These are phyloP conservation scores for Coffea canephora DNA, from an alignment of 257 asterid genomes.

Conservation along the genomic window DNA sequence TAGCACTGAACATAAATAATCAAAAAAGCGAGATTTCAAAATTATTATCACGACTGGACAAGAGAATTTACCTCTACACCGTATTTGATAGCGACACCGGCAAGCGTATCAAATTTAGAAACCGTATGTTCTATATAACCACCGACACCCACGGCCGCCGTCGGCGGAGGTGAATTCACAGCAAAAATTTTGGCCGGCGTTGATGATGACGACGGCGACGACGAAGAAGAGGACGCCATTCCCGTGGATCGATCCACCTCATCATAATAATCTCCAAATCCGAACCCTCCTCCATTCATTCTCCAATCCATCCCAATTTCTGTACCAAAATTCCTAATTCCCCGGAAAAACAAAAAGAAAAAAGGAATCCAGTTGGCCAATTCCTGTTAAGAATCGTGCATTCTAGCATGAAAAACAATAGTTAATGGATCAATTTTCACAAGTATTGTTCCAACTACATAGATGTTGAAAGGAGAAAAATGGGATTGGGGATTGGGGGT, in stretches of 20 bases:
- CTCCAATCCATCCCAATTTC: conserved; percentile 20
- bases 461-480: background rate
- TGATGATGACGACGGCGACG: conserved; percentile 34
- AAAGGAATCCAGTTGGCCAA: background rate
- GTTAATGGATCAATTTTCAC: background rate
- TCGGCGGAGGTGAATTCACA: conserved; percentile 30
- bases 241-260: conserved; percentile 4
- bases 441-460: background rate
- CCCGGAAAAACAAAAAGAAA: background rate
- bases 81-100: conserved; percentile 86
- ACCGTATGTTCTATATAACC: conserved; percentile 54
- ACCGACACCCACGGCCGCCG: conserved; percentile 31
- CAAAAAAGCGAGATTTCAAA: background rate
- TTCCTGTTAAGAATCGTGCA: background rate
- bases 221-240: background rate
- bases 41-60: background rate
- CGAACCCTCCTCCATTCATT: conserved; percentile 37
- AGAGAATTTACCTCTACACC: conserved; percentile 69
- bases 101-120: conserved; percentile 78
- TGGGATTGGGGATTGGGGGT: background rate
- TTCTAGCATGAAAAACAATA: background rate
- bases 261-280: conserved; percentile 20
- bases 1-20: background rate
- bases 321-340: background rate
- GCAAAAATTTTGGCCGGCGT: conserved; percentile 7